Percentiles rank a stretch among this genome's conserved stretches.
Conservation (phyloP, 805 yeast genomes). For the Barnettozyma sp. region DNA sequence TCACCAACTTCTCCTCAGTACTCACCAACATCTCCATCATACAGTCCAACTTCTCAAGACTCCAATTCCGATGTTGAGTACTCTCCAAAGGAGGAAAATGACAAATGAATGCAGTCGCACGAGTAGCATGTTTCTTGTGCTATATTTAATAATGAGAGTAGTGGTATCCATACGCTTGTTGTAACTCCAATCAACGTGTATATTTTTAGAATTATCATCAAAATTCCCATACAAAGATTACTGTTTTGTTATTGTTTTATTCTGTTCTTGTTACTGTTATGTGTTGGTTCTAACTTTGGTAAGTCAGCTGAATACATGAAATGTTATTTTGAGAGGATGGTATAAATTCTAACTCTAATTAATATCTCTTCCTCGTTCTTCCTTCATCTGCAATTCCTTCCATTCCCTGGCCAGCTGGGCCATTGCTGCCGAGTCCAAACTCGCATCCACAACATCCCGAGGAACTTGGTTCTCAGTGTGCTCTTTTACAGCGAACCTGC, state of each 20-base stretch:
- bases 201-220: not conserved
- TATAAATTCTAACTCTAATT: not conserved
- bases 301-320: too few relatives aligned
- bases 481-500: constrained; percentile 72
- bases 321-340: too few relatives aligned
- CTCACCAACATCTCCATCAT: constrained; percentile 30
- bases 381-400: constrained; percentile 34
- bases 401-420: constrained; percentile 60
- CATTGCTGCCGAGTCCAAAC: constrained; percentile 60
- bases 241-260: constrained; percentile 2
- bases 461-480: constrained; percentile 93
- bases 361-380: not conserved
- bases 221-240: constrained; percentile 3
- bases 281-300: not conserved
- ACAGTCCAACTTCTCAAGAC: constrained; percentile 35
- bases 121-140: constrained; percentile 13
- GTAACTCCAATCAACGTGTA: not conserved
- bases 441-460: constrained; percentile 80
- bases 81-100: constrained; percentile 27
- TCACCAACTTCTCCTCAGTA: constrained; percentile 33
- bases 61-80: constrained; percentile 24
- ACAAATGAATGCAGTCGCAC: constrained; percentile 3
- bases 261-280: not conserved
- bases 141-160: constrained; percentile 7
- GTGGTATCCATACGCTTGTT: not conserved